Base-by-base conservation (phyloP, 352 stramenopile genomes). In the Phytophthora sp. region DNA sequence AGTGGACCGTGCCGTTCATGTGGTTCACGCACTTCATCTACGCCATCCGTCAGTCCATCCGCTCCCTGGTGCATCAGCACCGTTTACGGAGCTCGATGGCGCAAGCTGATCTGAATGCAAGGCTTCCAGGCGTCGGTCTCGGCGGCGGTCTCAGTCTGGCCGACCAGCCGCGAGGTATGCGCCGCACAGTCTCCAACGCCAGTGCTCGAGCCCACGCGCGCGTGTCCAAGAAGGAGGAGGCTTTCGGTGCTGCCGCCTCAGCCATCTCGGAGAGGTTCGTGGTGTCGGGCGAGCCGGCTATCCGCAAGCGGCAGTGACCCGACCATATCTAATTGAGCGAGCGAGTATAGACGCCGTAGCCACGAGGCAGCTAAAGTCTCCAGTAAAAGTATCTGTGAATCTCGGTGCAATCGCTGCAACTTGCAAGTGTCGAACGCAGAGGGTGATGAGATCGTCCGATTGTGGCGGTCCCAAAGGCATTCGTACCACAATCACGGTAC, bases 211-310 rank as follows among this genome's bases (percentile, higher is more conserved):
- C 82, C 5, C 82, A 91, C 42, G 77, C 87, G 8, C 88, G 79
- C 48, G 84, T 95, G 9, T 91, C 79, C 24, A 93, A 92, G 71
- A 93, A 93, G 57, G 86, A 95, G 23, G 82, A 92, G 38, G 89
- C 89, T 65, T 93, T 95, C 50, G 86, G 86, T 18, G 86, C 86
- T 1, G 86, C 86, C 7, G 86, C 84, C 0, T 91, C 86, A 0
- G 84, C 80, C 37, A 88, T 95, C 56, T 95, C 86, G 5, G 72
- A 92, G 62, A 69, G 86, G 1, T 92, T 93, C 54, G 83, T 87
- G 0, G 79, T 85, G 5, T 79, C 82, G 10, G 69, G 80, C 3
- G 52, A 68, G 20, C 67, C 64, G 26, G 24, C 42, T 24, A 43
- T 66, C 15, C 49, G 72, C 18, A 84, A 80, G 44, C 52, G 56